Percentiles rank a stretch among this genome's conserved stretches.
phyloP scores from a whole-genome alignment of 2,329 filamentous ascomycete genomes.

The Ramularia endophylla region DNA sequence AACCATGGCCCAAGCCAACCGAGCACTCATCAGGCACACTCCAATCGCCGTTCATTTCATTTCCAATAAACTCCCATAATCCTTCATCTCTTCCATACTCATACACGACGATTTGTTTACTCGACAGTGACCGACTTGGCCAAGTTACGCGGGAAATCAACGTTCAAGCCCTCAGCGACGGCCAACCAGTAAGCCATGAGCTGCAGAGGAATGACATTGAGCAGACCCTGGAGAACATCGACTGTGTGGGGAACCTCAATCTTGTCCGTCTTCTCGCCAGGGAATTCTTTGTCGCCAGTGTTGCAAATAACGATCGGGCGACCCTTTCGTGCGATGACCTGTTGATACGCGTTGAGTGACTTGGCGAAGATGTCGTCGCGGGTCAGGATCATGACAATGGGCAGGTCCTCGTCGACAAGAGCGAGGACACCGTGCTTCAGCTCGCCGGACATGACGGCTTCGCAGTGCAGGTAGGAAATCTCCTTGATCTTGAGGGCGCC shows the following conservation, averaged over 20 bases:
- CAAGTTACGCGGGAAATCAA: constrained; percentile 97
- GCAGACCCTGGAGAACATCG: constrained; percentile 88
- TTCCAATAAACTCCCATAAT: no score
- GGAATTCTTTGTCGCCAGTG: constrained; percentile 80
- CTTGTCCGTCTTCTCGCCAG: constrained; percentile 80
- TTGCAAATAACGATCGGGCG: constrained; percentile 99
- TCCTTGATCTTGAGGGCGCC: constrained; percentile 99
- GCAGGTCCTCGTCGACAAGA: constrained; percentile 94
- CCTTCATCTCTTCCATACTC: no score
- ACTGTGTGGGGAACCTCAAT: constrained; percentile 97
- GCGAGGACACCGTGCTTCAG: constrained; percentile 98
- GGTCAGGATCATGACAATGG: constrained; percentile 99
- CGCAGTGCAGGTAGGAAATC: constrained; percentile 98
- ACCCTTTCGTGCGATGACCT: constrained; percentile 93
- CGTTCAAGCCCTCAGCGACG: constrained; percentile 90
- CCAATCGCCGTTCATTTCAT: no score
- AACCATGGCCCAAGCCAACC: no score
- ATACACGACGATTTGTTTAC: no score
- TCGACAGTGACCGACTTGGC: constrained; percentile 99
- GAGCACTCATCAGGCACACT: no score
- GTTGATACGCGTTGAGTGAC: constrained; percentile 99
- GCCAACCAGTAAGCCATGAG: constrained; percentile 99
- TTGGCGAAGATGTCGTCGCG: constrained; percentile 95
- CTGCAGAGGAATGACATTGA: constrained; percentile 97
- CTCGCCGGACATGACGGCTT: constrained; percentile 99